Percentiles rank a stretch among this genome's conserved stretches.
Conservation (phyloP, 208 protist species). For the Leishmania aethiopica region DNA sequence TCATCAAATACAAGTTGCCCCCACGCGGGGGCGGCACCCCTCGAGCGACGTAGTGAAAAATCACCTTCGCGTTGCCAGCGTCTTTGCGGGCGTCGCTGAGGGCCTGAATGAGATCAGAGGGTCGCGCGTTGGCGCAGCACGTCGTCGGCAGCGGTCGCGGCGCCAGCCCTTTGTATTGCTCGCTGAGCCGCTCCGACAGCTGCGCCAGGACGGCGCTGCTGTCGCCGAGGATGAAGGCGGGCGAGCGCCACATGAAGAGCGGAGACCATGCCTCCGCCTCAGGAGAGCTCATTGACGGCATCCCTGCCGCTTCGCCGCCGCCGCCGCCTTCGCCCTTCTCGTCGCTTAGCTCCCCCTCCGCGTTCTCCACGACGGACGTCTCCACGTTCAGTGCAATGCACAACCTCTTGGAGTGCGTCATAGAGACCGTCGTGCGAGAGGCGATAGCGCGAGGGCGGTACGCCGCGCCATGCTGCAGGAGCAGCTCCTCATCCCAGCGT, state of each 20-base stretch:
- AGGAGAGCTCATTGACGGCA: constrained; percentile 24
- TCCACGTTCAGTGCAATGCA: constrained; percentile 76
- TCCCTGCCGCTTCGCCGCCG: constrained; percentile 10
- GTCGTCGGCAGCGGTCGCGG: constrained; percentile 54
- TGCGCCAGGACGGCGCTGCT: constrained; percentile 48
- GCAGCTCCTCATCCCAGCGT: constrained; percentile 63
- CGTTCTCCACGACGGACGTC: constrained; percentile 44
- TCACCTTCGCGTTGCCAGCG: constrained; percentile 69
- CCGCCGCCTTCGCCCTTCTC: constrained; percentile 27
- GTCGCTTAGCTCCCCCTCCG: constrained; percentile 34
- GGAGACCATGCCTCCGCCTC: constrained; percentile 38
- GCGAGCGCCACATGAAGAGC: constrained; percentile 79
- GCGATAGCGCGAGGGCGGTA: constrained; percentile 72
- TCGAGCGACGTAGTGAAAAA: constrained; percentile 84
- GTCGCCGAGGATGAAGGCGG: constrained; percentile 65
- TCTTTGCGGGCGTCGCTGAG: constrained; percentile 69
- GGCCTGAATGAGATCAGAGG: constrained; percentile 57
- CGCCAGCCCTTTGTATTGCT: constrained; percentile 77
- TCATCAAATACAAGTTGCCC: constrained; percentile 57
- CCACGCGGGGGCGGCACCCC: constrained; percentile 60
- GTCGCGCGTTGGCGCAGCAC: constrained; percentile 57
- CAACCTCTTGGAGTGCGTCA: constrained; percentile 67
- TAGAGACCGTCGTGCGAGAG: constrained; percentile 46
- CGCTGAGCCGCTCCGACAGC: constrained; percentile 60
- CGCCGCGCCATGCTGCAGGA: constrained; percentile 48